Evolutionary conservation across 1,284 basidiomycete genomes (phyloP).

Genomic region (Cystobasidiaceae sp.): DNA sequence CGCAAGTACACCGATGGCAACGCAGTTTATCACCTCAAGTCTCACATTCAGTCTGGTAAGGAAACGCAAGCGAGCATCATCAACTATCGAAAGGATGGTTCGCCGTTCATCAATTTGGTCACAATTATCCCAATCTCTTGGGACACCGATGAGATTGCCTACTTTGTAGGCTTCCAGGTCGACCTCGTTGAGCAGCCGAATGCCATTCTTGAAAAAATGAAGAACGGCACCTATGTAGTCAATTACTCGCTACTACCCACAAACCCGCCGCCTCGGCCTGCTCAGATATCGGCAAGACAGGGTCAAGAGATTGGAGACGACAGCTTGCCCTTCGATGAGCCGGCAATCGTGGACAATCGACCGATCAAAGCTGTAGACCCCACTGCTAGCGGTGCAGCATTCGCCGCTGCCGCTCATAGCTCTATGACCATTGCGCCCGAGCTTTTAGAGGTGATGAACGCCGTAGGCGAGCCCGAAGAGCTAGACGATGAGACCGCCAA

Average conservation of each 20-base stretch:
- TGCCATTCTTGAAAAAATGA: slow-evolving; percentile 62
- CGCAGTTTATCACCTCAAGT: slow-evolving; percentile 59
- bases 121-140: slow-evolving; percentile 65
- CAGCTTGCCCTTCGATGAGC: background rate
- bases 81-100: slow-evolving; percentile 80
- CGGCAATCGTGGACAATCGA: slow-evolving; percentile 1
- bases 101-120: slow-evolving; percentile 60
- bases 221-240: slow-evolving; percentile 40
- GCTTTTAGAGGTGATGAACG: slow-evolving; percentile 23
- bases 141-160: slow-evolving; percentile 62
- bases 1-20: slow-evolving; percentile 64
- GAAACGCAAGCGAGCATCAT: slow-evolving; percentile 82
- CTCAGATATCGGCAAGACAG: background rate
- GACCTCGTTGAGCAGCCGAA: slow-evolving; percentile 82
- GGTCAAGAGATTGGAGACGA: background rate
- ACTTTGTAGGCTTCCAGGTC: slow-evolving; percentile 76
- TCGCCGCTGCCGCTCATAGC: slow-evolving; percentile 25
- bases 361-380: slow-evolving; percentile 13
- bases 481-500: slow-evolving; percentile 27
- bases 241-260: slow-evolving; percentile 40
- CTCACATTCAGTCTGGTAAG: slow-evolving; percentile 63
- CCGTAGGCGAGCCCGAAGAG: slow-evolving; percentile 2
- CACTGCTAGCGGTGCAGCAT: slow-evolving; percentile 2
- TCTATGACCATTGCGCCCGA: slow-evolving; percentile 30
- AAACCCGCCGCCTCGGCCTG: slow-evolving; percentile 8